phyloP scores from a whole-genome alignment of 768 basidiomycete species.

The Mycena filopes region DNA sequence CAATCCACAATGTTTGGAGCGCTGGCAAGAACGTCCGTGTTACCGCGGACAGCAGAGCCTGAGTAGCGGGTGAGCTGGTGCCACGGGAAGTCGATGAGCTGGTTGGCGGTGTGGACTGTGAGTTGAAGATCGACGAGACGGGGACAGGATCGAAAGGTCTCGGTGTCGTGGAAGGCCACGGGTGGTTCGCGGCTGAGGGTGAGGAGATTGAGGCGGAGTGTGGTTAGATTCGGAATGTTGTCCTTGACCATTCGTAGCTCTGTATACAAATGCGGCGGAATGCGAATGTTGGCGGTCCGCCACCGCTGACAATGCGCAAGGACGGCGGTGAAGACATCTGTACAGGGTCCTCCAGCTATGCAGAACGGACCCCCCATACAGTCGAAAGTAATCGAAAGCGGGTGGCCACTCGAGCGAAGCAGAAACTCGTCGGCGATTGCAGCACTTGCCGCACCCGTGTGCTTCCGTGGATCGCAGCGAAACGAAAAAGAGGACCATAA shows the following conservation, averaged over 20 bases:
- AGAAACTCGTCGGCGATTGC: conserved; percentile 4
- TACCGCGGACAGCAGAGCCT: neutral
- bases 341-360: neutral
- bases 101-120: neutral
- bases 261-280: neutral
- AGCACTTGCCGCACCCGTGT: no score
- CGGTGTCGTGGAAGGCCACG: neutral
- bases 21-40: neutral
- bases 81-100: conserved; percentile 3
- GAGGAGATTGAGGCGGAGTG: neutral
- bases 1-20: conserved; percentile 10
- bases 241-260: neutral
- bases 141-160: conserved; percentile 1
- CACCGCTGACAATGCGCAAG: neutral
- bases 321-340: neutral
- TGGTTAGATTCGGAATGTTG: neutral
- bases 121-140: neutral
- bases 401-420: neutral
- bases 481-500: conserved; percentile 6
- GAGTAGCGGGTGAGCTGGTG: neutral
- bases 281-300: neutral
- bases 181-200: no score
- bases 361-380: neutral
- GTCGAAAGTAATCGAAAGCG: neutral
- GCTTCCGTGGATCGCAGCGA: neutral